These are phyloP conservation scores for Simplicillium aogashimaense DNA, from an alignment of 2,329 filamentous ascomycete species.

Conservation along the genomic window DNA sequence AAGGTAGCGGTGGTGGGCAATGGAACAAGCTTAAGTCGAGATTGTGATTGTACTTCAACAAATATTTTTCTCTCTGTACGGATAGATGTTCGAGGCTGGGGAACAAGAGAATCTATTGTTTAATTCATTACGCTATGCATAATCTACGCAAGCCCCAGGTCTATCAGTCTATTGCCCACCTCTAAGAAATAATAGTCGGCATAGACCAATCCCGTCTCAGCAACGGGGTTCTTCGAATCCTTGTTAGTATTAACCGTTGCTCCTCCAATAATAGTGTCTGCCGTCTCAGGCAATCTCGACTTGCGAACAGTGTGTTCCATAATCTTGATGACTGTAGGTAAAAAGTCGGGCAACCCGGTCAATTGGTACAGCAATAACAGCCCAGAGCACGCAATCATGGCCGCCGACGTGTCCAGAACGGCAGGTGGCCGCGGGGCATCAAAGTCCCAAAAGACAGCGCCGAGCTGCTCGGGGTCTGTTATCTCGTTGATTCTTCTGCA, in stretches of 20 bases:
- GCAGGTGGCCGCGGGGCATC: conserved; percentile 8
- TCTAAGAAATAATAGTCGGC: conserved; percentile 9
- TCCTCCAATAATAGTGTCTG: conserved; percentile 6
- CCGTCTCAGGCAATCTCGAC: conserved; percentile 1
- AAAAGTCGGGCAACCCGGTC: conserved; percentile 4
- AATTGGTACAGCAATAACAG: conserved; percentile 6
- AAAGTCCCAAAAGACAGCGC: conserved; percentile 8
- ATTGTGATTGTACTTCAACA: too few relatives aligned
- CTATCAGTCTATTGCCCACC: conserved; percentile 7
- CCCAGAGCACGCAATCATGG: conserved; percentile 7
- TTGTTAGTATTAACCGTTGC: conserved; percentile 8
- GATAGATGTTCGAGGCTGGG: too few relatives aligned
- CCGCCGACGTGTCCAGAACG: conserved; percentile 6
- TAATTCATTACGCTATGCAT: too few relatives aligned
- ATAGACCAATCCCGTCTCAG: conserved; percentile 7
- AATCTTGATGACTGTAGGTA: conserved; percentile 6
- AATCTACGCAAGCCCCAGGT: conserved; percentile 23
- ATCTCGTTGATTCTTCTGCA: conserved; percentile 4
- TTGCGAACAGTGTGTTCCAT: conserved; percentile 3
- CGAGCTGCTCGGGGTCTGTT: background rate
- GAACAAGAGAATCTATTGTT: too few relatives aligned
- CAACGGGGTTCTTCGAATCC: conserved; percentile 2
- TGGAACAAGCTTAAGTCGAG: too few relatives aligned
- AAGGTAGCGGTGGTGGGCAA: too few relatives aligned
- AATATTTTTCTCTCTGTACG: too few relatives aligned